Base-by-base conservation (phyloP, 2,329 filamentous ascomycete species). In the Paecilomyces fulvus region DNA sequence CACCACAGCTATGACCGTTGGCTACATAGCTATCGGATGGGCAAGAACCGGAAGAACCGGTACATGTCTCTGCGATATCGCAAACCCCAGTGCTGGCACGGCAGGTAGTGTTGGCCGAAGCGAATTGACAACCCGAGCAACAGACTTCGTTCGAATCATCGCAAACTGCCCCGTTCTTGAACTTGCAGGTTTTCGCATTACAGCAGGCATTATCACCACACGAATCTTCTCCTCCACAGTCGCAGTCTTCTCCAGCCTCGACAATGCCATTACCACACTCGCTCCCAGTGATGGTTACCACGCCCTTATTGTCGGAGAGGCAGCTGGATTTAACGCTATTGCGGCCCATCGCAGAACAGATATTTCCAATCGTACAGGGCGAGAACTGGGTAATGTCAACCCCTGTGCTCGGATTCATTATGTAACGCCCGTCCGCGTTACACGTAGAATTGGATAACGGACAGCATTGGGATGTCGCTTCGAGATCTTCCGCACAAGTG, bases 241-340 rank as follows among this genome's bases (percentile, higher is more conserved):
- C 94, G 73, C 94, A 99, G 54, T 99, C 88, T 74, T 99, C 94
- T 60, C 90, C 94, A 17, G 82, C 78, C 74, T 97, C 94, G 53
- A 99, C 94, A 62, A 99, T 97, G 55, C 94, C 94, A 73, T 99
- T 99, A 57, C 94, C 94, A 73, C 94, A 99, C 68, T 92, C 86
- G 64, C 87, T 87, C 55, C 88, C 89, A 0, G 85, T 87, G 63
- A 95, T 89, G 28, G 88, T 94, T 30, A 83, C 81, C 51, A 99
- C 85, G 61, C 89, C 86, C 63, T 83, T 85, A 77, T 99, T 99
- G 71, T 89, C 86, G n/a, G 84, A 86, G 49, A 99, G 77, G 71
- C 94, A 99, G 25, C 69, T 74, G 0, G 84, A 85, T 60, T 89
- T 87, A 70, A 95, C 87, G 59, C 85, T 88, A 66, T 88, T 87